Evolutionary conservation across 441 rosid species (phyloP), one percentile per base, ranked within the genome.

Genomic region (Aquilaria agallochum): DNA sequence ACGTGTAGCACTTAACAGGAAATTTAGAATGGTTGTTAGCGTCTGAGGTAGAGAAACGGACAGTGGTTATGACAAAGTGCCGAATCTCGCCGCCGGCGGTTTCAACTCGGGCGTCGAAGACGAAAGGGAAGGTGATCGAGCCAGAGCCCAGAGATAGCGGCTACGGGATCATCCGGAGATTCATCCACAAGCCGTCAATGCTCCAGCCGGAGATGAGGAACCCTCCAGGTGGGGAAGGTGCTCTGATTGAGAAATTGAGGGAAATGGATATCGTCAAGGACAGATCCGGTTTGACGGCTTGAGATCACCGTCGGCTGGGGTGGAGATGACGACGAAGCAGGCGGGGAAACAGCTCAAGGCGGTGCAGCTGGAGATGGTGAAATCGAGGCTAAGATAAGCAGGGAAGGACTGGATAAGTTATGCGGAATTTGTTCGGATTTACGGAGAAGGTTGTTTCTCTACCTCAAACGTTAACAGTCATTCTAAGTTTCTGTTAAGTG

Each of bases 141-240:
- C 86, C 78, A 31, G 94, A 91, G 71, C 96, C 88, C 0, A 83
- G 94, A 64, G 96, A 86, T 50, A 54, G 31, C 1, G 53, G 73
- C 49, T 58, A 50, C 2, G 55, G 73, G 30, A 59, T 68, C 0
- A 74, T 79, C 71, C 74, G 88, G 73, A 75, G 90, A 40, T 78
- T 86, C 49, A 66, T 85, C 59, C 87, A 88, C 50, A 77, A 72
- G 53, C 55, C 51, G 9, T 74, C 90, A 0, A 44, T 67, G 61
- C 61, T 74, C 52, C 54, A 74, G 15, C 77, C 85, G 55, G 81
- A 67, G 31, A 31, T 72, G 56, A 68, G 73, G 58, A 32, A 70
- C 5, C 48, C 74, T 27, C 80, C 73, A 34, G 5, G 71, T 2
- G 91, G 86, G 6, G 7, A 8, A 36, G 90, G 66, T 32, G 68